These are phyloP conservation scores for Neostapfia colusana DNA, from an alignment of 176 grass and related monocot genomes.

Conservation along the genomic window DNA sequence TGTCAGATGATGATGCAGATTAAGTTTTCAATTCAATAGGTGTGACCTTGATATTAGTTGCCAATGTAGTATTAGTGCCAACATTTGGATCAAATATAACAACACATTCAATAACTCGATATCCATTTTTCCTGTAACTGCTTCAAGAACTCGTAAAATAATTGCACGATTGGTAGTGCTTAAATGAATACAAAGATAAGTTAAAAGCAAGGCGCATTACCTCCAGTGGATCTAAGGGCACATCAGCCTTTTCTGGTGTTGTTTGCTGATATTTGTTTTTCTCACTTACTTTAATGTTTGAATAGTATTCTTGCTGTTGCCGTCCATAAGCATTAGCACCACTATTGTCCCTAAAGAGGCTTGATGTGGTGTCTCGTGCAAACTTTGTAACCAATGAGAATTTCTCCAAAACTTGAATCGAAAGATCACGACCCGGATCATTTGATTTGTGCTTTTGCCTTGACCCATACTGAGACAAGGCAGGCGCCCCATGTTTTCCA, in stretches of 20 bases:
- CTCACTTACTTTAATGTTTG: conserved; percentile 44
- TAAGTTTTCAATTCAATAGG: conserved; percentile 7
- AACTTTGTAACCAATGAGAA: conserved; percentile 97
- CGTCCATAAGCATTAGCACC: conserved; percentile 53
- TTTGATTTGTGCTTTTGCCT: conserved; percentile 70
- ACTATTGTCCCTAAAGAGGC: conserved; percentile 69
- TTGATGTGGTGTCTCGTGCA: conserved; percentile 89
- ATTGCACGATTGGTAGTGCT: not conserved
- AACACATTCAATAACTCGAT: not conserved
- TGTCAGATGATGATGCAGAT: conserved; percentile 15
- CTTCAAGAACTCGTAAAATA: conserved; percentile 9
- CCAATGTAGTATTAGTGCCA: conserved; percentile 1
- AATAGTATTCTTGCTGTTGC: conserved; percentile 49
- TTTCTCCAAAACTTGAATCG: conserved; percentile 93
- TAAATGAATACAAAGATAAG: conserved; percentile 9
- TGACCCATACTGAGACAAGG: conserved; percentile 56
- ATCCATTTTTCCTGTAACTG: not conserved
- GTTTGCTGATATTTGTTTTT: conserved; percentile 52
- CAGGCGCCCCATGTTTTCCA: conserved; percentile 40
- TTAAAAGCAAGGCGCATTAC: conserved; percentile 47
- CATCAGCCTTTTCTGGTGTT: conserved; percentile 43
- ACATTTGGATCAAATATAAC: conserved; percentile 27
- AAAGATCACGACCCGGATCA: conserved; percentile 74
- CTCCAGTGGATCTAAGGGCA: conserved; percentile 58
- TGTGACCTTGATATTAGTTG: conserved; percentile 5